Conservation (phyloP, 768 basidiomycete species). For the Russula lepida region DNA sequence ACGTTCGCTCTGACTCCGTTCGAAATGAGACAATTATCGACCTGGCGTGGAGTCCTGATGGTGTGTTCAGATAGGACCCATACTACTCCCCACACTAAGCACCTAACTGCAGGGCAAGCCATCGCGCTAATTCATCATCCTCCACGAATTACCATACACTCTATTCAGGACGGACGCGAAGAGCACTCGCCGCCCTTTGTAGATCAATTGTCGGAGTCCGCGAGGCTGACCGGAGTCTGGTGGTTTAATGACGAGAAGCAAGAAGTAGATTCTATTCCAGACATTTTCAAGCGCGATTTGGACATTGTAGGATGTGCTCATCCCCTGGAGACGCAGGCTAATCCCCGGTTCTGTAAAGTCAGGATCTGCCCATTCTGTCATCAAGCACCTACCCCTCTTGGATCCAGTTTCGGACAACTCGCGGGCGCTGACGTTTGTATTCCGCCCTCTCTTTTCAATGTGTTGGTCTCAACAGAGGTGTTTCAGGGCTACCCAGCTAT, state of each 20-base stretch:
- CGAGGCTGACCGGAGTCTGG: slow-evolving; percentile 49
- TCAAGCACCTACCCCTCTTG: slow-evolving; percentile 61
- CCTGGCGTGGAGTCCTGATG: slow-evolving; percentile 78
- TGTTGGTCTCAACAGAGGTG: neutral
- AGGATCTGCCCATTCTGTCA: slow-evolving; percentile 66
- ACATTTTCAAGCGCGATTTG: slow-evolving; percentile 63
- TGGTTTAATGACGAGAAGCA: slow-evolving; percentile 55
- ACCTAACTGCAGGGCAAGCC: slow-evolving; percentile 41
- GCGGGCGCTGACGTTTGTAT: slow-evolving; percentile 54
- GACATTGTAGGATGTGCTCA: slow-evolving; percentile 50
- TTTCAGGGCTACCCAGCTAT: slow-evolving; percentile 64
- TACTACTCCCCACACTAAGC: neutral
- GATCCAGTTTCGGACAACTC: slow-evolving; percentile 63
- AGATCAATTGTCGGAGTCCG: slow-evolving; percentile 16
- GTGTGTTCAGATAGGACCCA: slow-evolving; percentile 32
- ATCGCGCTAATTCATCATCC: slow-evolving; percentile 68
- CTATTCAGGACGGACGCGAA: slow-evolving; percentile 65
- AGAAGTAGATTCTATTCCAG: slow-evolving; percentile 45
- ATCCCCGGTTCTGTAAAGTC: slow-evolving; percentile 41
- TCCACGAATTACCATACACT: slow-evolving; percentile 59
- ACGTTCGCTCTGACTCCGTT: slow-evolving; percentile 37
- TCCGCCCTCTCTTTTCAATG: slow-evolving; percentile 10
- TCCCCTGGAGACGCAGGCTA: slow-evolving; percentile 2
- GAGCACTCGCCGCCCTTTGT: slow-evolving; percentile 40
- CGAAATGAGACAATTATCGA: slow-evolving; percentile 45